Evolutionary conservation across 306 rosid species (phyloP).

Genomic region (Cicer bijugum): DNA sequence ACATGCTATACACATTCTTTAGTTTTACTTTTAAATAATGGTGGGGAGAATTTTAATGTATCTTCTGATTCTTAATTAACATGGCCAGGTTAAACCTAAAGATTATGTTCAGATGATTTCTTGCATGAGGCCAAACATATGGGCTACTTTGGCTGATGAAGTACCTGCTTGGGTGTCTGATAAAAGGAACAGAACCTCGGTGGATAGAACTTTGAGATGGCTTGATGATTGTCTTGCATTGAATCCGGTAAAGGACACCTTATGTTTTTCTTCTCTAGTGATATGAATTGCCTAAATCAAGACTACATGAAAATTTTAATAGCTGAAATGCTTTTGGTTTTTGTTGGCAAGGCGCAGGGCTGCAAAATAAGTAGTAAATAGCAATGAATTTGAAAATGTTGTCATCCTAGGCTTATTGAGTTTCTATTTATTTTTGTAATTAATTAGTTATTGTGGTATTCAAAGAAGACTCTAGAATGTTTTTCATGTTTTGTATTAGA

Average conservation of each 20-base stretch:
- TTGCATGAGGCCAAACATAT: conserved; percentile 72
- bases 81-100: conserved; percentile 75
- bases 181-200: conserved; percentile 82
- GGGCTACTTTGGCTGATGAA: conserved; percentile 94
- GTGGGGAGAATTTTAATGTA: background rate
- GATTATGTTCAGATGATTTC: conserved; percentile 79
- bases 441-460: conserved; percentile 4
- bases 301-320: background rate
- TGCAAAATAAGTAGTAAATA: background rate
- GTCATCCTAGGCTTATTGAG: conserved; percentile 6
- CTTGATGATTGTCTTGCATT: conserved; percentile 83
- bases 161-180: conserved; percentile 87
- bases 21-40: conserved; percentile 26
- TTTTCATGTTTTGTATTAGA: background rate
- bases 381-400: background rate
- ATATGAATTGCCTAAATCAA: conserved; percentile 14
- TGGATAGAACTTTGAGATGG: conserved; percentile 91
- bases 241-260: conserved; percentile 55
- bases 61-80: conserved; percentile 31
- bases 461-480: conserved; percentile 11
- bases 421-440: conserved; percentile 21
- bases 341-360: conserved; percentile 9
- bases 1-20: conserved; percentile 5
- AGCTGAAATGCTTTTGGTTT: conserved; percentile 7
- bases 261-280: conserved; percentile 30